A percentile compares a stretch with the other conserved stretches of the same genome.
These are phyloP conservation scores for Phanerochaete carnosa DNA, from an alignment of 768 basidiomycete genomes.

Conservation along the genomic window DNA sequence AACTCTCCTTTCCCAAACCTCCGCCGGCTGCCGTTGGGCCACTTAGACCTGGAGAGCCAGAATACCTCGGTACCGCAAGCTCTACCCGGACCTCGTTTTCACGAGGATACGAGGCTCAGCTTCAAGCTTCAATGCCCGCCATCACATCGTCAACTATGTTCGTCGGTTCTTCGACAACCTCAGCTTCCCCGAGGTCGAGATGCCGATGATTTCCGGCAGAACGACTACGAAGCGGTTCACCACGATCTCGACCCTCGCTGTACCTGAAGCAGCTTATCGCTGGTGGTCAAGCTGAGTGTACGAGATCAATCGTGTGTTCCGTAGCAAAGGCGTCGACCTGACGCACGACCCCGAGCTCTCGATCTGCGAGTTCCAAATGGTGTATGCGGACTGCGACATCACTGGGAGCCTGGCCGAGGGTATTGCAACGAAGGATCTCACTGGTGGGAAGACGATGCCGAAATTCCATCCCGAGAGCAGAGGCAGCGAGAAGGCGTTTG, in stretches of 20 bases:
- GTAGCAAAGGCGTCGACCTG: constrained; percentile 97
- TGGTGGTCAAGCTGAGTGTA: constrained; percentile 97
- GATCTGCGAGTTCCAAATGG: constrained; percentile 99
- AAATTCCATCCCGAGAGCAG: constrained; percentile 93
- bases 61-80: constrained; percentile 98
- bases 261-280: constrained; percentile 98
- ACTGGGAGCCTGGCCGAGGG: constrained; percentile 90
- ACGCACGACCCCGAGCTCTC: constrained; percentile 99
- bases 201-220: constrained; percentile 96
- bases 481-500: constrained; percentile 67
- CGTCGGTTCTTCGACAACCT: constrained; percentile 85
- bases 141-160: constrained; percentile 88
- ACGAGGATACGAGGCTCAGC: constrained; percentile 81
- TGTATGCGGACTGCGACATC: constrained; percentile 98
- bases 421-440: constrained; percentile 84
- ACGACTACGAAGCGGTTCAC: constrained; percentile 99
- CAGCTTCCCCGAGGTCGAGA: constrained; percentile 98
- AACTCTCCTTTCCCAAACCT: constrained; percentile 93
- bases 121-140: constrained; percentile 91
- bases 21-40: constrained; percentile 89
- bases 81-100: constrained; percentile 96
- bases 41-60: constrained; percentile 95
- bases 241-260: constrained; percentile 91
- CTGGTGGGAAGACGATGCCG: constrained; percentile 74
- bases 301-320: constrained; percentile 97